Evolutionary conservation across 345 rosid species (phyloP).

Genomic region (Pelargonium nanum): DNA sequence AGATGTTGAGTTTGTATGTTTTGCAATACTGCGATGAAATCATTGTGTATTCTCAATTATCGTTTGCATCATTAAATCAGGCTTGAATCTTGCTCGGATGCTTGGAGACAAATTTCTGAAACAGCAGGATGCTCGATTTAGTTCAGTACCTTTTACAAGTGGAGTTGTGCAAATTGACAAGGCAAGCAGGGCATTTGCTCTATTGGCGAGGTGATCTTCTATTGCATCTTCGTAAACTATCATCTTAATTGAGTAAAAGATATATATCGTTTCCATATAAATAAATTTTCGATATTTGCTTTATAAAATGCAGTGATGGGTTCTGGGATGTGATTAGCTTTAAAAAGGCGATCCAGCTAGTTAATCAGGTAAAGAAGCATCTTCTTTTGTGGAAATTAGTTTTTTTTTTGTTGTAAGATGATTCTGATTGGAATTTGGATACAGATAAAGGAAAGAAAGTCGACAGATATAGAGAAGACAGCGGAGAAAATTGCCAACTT

Average conservation of each 20-base stretch:
- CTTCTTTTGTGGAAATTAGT: background rate
- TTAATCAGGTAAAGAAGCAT: constrained; percentile 41
- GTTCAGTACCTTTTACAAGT: constrained; percentile 80
- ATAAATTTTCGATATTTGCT: too few relatives aligned
- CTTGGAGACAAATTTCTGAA: constrained; percentile 95
- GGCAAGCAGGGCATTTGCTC: constrained; percentile 47
- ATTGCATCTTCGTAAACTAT: background rate
- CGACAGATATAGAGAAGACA: constrained; percentile 24
- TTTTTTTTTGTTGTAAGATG: background rate
- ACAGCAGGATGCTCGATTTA: constrained; percentile 77
- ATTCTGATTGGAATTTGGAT: background rate
- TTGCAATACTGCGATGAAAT: background rate
- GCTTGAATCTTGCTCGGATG: constrained; percentile 88
- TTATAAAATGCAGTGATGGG: constrained; percentile 72
- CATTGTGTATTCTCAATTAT: background rate
- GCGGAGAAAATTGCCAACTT: constrained; percentile 69
- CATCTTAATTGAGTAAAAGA: background rate
- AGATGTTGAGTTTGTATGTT: too few relatives aligned
- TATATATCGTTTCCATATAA: too few relatives aligned
- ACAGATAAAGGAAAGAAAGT: constrained; percentile 48
- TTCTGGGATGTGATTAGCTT: constrained; percentile 81
- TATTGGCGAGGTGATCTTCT: constrained; percentile 69
- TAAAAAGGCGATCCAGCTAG: constrained; percentile 71
- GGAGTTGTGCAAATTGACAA: constrained; percentile 48
- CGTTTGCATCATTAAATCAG: constrained; percentile 22